These are phyloP conservation scores for Phytophthora citrophthora DNA, from an alignment of 352 stramenopile species.

Conservation along the genomic window DNA sequence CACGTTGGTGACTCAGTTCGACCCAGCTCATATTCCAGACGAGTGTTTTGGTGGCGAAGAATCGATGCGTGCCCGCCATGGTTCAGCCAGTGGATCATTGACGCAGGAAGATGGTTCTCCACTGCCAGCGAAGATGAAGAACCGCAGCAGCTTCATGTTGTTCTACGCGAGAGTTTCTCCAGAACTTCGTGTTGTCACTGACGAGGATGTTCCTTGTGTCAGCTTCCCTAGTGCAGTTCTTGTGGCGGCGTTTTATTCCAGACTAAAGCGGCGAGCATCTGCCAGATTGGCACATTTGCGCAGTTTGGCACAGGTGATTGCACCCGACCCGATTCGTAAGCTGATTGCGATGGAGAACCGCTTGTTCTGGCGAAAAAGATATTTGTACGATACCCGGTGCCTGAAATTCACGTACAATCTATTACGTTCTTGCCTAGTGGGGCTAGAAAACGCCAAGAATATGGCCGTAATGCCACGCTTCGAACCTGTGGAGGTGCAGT, in stretches of 20 bases:
- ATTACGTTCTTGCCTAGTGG: constrained; percentile 62
- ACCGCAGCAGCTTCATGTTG: constrained; percentile 89
- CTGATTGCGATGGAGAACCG: constrained; percentile 85
- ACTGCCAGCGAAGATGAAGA: constrained; percentile 66
- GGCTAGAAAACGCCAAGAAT: constrained; percentile 43
- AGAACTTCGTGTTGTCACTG: constrained; percentile 35
- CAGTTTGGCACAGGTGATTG: constrained; percentile 57
- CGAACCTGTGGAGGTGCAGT: constrained; percentile 67
- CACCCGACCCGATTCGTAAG: constrained; percentile 72
- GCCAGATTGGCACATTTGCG: constrained; percentile 53
- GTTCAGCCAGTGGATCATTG: constrained; percentile 19
- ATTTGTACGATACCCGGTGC: constrained; percentile 78
- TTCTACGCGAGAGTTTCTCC: constrained; percentile 75
- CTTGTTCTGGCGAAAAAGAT: constrained; percentile 88
- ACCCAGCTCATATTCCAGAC: constrained; percentile 65
- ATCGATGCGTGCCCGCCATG: constrained; percentile 23
- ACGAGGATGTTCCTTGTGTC: constrained; percentile 27
- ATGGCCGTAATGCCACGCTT: constrained; percentile 56
- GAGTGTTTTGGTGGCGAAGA: constrained; percentile 80
- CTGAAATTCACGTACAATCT: constrained; percentile 85
- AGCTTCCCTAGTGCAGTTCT: constrained; percentile 36
- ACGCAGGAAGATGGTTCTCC: constrained; percentile 26
- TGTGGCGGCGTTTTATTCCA: constrained; percentile 47
- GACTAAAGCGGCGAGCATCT: constrained; percentile 39
- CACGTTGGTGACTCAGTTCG: constrained; percentile 81